Base-by-base conservation (phyloP, 1,139 yeast genomes). In the Zygosaccharomyces sapae region DNA sequence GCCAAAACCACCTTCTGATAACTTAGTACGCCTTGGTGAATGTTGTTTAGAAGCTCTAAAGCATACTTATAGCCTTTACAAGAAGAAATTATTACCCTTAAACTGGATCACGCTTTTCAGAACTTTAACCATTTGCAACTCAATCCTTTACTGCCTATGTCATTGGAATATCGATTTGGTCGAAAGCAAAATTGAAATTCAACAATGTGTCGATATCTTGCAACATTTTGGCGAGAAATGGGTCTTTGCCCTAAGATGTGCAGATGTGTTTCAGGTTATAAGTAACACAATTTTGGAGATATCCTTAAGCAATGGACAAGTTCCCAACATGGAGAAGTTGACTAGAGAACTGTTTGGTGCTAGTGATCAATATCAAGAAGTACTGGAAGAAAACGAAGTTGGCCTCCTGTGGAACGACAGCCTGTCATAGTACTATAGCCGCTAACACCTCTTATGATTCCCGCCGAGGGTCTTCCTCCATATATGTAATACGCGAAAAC, bases 51-150 rank as follows among this genome's bases (percentile, higher is more conserved):
- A 72, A 43, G 70, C 72, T 5, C 57, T 74, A 46, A 67, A 73
- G 16, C 69, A 69, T 52, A 71, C 73, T 1, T 72, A 74, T 57
- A 69, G 67, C 37, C 52, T 76, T 4, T 75, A 71, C 61, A 68
- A 70, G 40, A 63, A 71, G 10, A 71, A 70, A 45, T 54, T 72
- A 33, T 56, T 75, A 30, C 80, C 79, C 0, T 57, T 73, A 43
- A 75, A 73, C 51, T 76, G 80, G 80, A 71, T 74, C 25, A 74
- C 77, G 1, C 55, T 74, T n/a, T 71, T 73, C 53, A 63, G 76
- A 44, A 70, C 76, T 25, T 53, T 76, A 34, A 70, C 73, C 31
- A 69, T 70, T 13, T 73, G 78, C 54, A 70, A 77, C 19, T 70
- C 75, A 1, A 66, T 75, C 9, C 56, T 75, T 3, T 73, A 69